Evolutionary conservation across 2,329 filamentous ascomycete genomes (phyloP), one percentile per base, ranked within the genome.

Genomic region (Pseudocercospora pini-densiflorae): DNA sequence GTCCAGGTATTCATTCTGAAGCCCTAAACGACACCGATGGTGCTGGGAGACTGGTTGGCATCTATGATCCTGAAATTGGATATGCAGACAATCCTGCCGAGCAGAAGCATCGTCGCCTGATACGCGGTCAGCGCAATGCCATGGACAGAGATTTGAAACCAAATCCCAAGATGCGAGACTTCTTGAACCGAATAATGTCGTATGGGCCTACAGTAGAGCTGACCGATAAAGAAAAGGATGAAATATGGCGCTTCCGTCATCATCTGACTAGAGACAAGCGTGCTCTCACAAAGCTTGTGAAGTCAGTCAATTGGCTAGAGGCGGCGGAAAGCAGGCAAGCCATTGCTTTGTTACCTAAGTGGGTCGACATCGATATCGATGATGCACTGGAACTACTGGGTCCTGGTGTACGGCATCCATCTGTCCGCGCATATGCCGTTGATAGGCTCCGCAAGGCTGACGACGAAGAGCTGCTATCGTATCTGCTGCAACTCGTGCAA

Each of bases 171-270:
- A 93, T 96, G 63, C 89, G 95, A 65, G 95, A 99, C 78, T 94
- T 97, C 78, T 84, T 99, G 33, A 97, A 98, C 76, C 72, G 88
- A 53, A 94, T 99, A 71, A 89, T 98, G 83, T 90, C 91, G 1
- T 97, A 97, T 75, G 93, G 94, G 6, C 95, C 95, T 2, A 97
- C 94, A 0, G 93, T 97, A 69, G 87, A 92, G 57, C 84, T 99
- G 24, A 93, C 89, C 1, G 88, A 93, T 0, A 94, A 97, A 77
- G 95, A 99, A 79, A 96, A 97, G 76, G 95, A 99, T 78, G 85
- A 97, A 60, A 89, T 99, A 21, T 99, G 96, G 96, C 95, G 96
- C 74, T 99, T 98, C 81, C 87, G 95, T 65, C 97, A 98, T 78
- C 94, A 97, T 78, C 81, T 99, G 23, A 95, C 94, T 0, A 87